phyloP scores from a whole-genome alignment of 768 basidiomycete genomes.

The Mycena rosella region DNA sequence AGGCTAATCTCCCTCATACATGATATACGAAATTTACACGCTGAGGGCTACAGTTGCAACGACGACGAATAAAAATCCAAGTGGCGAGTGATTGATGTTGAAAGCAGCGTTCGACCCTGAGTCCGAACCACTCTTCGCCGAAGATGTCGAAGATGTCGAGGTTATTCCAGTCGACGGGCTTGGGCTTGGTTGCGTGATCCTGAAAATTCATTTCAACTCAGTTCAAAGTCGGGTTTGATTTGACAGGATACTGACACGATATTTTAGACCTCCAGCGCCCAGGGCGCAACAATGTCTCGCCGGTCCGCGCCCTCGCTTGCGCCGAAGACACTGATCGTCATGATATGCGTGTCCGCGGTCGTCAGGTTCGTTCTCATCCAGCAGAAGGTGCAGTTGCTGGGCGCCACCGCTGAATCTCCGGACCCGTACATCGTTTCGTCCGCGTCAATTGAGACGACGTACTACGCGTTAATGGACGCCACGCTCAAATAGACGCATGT shows the following conservation, averaged over 20 bases:
- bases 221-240: too few relatives aligned
- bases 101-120: too few relatives aligned
- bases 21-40: too few relatives aligned
- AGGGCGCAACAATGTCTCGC: not conserved
- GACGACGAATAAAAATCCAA: too few relatives aligned
- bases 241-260: slow-evolving; percentile 11
- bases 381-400: slow-evolving; percentile 21
- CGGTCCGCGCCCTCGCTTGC: not conserved
- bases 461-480: slow-evolving; percentile 9
- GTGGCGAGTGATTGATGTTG: too few relatives aligned
- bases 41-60: too few relatives aligned
- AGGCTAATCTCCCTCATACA: too few relatives aligned
- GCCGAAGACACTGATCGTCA: not conserved
- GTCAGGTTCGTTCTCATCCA: slow-evolving; percentile 2
- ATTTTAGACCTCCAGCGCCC: slow-evolving; percentile 12
- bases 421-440: not conserved
- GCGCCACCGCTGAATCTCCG: not conserved
- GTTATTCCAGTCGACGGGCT: too few relatives aligned
- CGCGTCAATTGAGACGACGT: not conserved
- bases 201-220: too few relatives aligned
- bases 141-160: too few relatives aligned
- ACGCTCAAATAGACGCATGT: slow-evolving; percentile 11
- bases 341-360: not conserved
- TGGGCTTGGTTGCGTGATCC: too few relatives aligned
- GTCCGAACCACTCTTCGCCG: too few relatives aligned